These are phyloP conservation scores for Penicillium sp. DNA, from an alignment of 2,329 filamentous ascomycete species.

Conservation along the genomic window DNA sequence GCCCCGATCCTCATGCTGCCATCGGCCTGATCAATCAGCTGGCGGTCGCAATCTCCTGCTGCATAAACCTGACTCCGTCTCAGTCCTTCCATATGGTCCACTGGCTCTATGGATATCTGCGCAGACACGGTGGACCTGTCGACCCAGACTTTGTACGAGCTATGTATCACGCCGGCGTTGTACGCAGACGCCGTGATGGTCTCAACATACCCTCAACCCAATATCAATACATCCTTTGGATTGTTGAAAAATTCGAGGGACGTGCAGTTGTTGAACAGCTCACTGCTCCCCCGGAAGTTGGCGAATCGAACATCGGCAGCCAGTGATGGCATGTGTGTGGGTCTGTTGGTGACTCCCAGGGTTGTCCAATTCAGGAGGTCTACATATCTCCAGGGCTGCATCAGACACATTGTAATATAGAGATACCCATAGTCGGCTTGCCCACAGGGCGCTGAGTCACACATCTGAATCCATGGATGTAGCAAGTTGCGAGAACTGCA, in stretches of 20 bases:
- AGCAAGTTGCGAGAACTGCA: not conserved
- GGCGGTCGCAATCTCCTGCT: constrained; percentile 47
- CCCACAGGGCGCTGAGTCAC: not conserved
- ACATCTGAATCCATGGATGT: not conserved
- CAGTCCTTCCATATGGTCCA: constrained; percentile 49
- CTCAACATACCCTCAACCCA: constrained; percentile 34
- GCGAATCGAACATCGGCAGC: constrained; percentile 7
- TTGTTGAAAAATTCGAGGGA: constrained; percentile 49
- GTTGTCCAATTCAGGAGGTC: not conserved
- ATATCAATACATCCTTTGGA: constrained; percentile 47
- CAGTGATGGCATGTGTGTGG: not conserved
- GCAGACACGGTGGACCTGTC: constrained; percentile 45
- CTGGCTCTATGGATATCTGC: constrained; percentile 51
- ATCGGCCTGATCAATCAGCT: constrained; percentile 49
- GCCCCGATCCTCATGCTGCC: constrained; percentile 38
- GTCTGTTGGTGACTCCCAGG: not conserved
- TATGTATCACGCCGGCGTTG: constrained; percentile 53
- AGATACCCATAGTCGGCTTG: constrained; percentile 12
- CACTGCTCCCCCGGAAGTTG: constrained; percentile 20
- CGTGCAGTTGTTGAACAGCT: constrained; percentile 39
- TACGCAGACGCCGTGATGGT: constrained; percentile 44
- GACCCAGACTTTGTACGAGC: constrained; percentile 49
- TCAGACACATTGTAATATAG: constrained; percentile 8
- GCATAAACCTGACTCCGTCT: constrained; percentile 38
- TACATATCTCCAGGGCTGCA: not conserved